Conservation (phyloP, 768 basidiomycete species). For the Auricularia heimuer region DNA sequence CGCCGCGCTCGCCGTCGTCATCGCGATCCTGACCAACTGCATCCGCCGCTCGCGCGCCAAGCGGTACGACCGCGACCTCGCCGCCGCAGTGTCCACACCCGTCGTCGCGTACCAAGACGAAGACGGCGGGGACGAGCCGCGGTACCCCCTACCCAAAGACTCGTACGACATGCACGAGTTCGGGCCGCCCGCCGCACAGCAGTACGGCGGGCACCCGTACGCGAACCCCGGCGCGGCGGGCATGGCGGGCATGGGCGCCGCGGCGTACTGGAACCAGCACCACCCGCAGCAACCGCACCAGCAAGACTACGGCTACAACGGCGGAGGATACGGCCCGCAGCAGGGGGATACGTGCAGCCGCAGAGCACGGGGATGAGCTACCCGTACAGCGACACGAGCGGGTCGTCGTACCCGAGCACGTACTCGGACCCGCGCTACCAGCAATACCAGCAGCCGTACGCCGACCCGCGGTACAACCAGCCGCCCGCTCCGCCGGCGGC, state of each 20-base stretch:
- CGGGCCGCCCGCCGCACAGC: neutral
- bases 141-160: neutral
- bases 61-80: neutral
- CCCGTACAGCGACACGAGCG: neutral
- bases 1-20: neutral
- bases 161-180: conserved; percentile 3
- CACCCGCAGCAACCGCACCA: neutral
- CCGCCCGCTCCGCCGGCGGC: neutral
- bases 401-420: neutral
- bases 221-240: neutral
- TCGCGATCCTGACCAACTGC: neutral
- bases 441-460: neutral
- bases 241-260: neutral
- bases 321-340: neutral
- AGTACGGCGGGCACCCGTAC: neutral
- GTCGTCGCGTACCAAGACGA: neutral
- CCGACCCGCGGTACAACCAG: neutral
- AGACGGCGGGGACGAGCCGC: neutral
- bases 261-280: neutral
- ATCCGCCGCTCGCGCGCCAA: neutral
- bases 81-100: neutral
- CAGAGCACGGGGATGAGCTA: neutral
- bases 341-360: neutral
- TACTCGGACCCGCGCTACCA: neutral
- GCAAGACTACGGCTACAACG: neutral